Evolutionary conservation across 1,284 basidiomycete species (phyloP), one percentile per base, ranked within the genome.

Genomic region (Laetiporus sulphureus): DNA sequence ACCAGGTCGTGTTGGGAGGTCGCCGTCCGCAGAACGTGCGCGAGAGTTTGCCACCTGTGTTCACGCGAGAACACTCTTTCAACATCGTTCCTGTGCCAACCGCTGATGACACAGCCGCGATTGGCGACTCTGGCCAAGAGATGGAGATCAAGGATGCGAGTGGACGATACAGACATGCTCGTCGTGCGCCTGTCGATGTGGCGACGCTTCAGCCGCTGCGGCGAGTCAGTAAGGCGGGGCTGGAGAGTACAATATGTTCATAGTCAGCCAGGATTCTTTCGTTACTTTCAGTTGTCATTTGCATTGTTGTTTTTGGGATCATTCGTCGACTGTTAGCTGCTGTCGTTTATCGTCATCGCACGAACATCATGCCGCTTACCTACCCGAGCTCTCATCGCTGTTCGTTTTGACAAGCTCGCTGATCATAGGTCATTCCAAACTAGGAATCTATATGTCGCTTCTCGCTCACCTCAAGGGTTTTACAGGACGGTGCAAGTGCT

Each of bases 161-260:
- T 49, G 91, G 91, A 32, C 73, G 91, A 43, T 94, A 91, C 67
- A 68, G 89, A 27, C 90, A 92, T 62, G 81, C 83, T 36, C 71
- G 90, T 51, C 72, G 81, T 34, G 88, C 88, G 20, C 90, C 91
- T 1, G 90, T 93, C 18, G 77, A 92, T 57, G 84, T 88, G 62
- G 81, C 69, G 32, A 93, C 91, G 19, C 63, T 93, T 47, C 90
- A 92, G 60, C 91, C 91, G 16, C 73, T 87, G 67, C 66, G 91
- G 46, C 70, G 91, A 44, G 89, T 91, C 42, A 90, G 85, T 59
- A 94, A 94, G 64, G 91, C 91, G 3, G 91, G 91, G 24, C 63
- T 94, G 50, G 91, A 94, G 68, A 90, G 77, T 44, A 46, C 59
- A 5, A 49, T 53, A 36, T 59, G 58, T 42, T 42, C 53, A 41